phyloP scores from a whole-genome alignment of 345 rosid species.

The Jatropha curcas region DNA sequence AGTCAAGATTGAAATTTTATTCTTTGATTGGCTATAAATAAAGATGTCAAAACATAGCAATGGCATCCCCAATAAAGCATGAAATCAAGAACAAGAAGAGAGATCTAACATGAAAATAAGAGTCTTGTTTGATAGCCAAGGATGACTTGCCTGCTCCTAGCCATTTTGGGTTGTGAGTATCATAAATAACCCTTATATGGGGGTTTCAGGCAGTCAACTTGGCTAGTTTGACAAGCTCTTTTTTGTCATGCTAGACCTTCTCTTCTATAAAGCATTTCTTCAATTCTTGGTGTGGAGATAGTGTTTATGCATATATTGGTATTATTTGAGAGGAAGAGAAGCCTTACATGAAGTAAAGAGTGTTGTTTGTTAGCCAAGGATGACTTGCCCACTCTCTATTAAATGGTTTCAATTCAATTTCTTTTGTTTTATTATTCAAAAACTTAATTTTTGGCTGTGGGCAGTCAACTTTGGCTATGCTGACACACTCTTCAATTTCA shows the following conservation, averaged over 20 bases:
- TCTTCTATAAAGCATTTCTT: neutral
- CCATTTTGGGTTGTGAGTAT: neutral
- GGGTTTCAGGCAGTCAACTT: constrained; percentile 22
- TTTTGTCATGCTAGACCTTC: constrained; percentile 15
- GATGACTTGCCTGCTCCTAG: constrained; percentile 24
- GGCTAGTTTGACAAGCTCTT: constrained; percentile 22
- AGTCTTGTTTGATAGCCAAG: constrained; percentile 24
- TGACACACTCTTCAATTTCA: constrained; percentile 12
- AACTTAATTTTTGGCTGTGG: neutral
- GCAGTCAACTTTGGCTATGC: constrained; percentile 25
- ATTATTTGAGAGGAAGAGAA: constrained; percentile 1
- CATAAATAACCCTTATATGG: neutral
- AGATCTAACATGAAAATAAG: constrained; percentile 21
- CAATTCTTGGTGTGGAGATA: no score
- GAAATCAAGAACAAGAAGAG: constrained; percentile 12
- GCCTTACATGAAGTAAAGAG: constrained; percentile 14
- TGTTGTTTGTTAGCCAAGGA: constrained; percentile 21
- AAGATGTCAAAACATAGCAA: neutral
- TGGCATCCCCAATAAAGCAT: neutral
- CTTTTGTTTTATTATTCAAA: no score
- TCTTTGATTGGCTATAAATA: constrained; percentile 15
- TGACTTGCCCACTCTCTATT: constrained; percentile 16
- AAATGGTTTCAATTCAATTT: neutral
- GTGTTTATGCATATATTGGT: no score
- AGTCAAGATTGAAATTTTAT: neutral